Conservation (phyloP, 2,329 filamentous ascomycete species). For the Passalora sequoiae region DNA sequence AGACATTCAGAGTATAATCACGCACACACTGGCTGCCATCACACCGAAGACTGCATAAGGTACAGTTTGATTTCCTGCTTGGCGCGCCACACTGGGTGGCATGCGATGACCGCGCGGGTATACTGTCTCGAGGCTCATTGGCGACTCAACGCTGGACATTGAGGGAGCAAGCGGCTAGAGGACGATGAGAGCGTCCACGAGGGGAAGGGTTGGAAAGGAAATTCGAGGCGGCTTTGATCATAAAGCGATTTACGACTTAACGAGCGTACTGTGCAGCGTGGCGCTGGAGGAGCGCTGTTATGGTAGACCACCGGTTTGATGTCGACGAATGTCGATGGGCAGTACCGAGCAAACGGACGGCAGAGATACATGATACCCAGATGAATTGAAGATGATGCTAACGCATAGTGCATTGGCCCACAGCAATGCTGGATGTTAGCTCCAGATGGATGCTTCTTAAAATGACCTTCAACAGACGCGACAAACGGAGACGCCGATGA, state of each 20-base stretch:
- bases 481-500: too few species aligned
- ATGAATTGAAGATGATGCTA: neutral
- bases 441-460: too few species aligned
- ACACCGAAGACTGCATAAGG: constrained; percentile 23
- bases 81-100: neutral
- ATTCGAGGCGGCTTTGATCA: neutral
- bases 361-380: neutral
- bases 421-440: too few species aligned
- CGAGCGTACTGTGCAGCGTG: constrained; percentile 3
- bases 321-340: neutral
- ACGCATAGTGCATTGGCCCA: too few species aligned
- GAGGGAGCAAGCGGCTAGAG: neutral
- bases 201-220: too few species aligned
- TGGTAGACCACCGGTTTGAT: too few species aligned
- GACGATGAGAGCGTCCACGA: neutral
- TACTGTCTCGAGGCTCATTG: neutral
- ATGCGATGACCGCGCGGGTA: constrained; percentile 5
- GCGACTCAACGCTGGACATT: neutral
- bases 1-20: constrained; percentile 36
- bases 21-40: constrained; percentile 25
- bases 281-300: constrained; percentile 6
- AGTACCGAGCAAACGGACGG: neutral
- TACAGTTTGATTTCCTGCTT: constrained; percentile 4
- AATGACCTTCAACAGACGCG: too few species aligned
- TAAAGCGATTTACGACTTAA: neutral